A percentile compares a stretch with the other conserved stretches of the same genome.
Evolutionary conservation across 352 stramenopile genomes (phyloP).

Genomic region (Phytophthora pistaciae): DNA sequence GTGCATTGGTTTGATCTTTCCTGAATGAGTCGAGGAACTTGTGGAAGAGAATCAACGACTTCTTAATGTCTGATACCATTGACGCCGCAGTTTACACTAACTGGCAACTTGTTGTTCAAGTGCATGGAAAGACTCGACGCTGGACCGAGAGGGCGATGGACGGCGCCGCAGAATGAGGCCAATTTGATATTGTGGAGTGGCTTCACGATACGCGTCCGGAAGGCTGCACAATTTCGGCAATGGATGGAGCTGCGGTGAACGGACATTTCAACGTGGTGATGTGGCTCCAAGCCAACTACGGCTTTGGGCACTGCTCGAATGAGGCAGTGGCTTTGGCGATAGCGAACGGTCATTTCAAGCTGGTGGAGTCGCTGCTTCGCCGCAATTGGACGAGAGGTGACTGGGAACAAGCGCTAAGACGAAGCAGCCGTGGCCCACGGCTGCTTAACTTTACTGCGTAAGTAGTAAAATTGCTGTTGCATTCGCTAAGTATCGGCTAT

Average conservation of each 20-base stretch:
- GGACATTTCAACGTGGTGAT: slow-evolving; percentile 7
- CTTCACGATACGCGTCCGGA: neutral
- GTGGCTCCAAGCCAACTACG: slow-evolving; percentile 4
- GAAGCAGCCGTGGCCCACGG: neutral
- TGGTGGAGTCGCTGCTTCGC: slow-evolving; percentile 26
- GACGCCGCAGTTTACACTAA: slow-evolving; percentile 13
- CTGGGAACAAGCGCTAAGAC: neutral
- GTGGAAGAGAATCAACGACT: neutral
- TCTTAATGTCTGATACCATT: slow-evolving; percentile 10
- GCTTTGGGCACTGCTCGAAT: neutral
- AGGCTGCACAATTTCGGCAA: slow-evolving; percentile 5
- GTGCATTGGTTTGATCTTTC: neutral
- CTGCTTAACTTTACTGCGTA: no score
- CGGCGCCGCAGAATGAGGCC: slow-evolving; percentile 2
- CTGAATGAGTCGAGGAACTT: neutral
- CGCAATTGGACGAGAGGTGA: neutral
- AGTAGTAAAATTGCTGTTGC: neutral
- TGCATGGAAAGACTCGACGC: neutral
- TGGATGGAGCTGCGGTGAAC: slow-evolving; percentile 7
- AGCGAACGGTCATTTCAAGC: slow-evolving; percentile 25
- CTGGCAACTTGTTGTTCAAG: slow-evolving; percentile 5
- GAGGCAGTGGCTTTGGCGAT: neutral
- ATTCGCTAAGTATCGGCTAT: neutral
- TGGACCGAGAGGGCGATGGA: slow-evolving; percentile 18
- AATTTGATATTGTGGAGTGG: slow-evolving; percentile 7